A percentile compares a stretch with the other conserved stretches of the same genome.
Conservation (phyloP, 1,284 basidiomycete genomes). For the Puccinia polysora region DNA sequence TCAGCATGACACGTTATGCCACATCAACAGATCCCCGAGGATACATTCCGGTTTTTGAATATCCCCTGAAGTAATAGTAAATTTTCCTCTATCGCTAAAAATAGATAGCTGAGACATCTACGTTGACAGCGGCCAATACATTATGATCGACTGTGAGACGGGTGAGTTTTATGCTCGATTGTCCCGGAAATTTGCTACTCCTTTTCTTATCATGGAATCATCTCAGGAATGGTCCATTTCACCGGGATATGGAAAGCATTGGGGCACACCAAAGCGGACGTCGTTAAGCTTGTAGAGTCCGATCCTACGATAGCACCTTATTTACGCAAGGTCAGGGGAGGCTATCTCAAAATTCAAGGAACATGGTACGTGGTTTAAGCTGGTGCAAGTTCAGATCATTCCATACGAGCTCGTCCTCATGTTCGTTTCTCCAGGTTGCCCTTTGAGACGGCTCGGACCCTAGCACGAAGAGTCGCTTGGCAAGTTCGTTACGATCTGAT, state of each 20-base stretch:
- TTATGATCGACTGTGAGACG: conserved; percentile 79
- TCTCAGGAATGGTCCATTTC: conserved; percentile 43
- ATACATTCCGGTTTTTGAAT: conserved; percentile 82
- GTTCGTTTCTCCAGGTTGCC: conserved; percentile 59
- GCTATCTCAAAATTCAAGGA: conserved; percentile 79
- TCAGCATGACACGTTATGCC: conserved; percentile 75
- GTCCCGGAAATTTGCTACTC: too few relatives aligned
- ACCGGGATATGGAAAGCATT: conserved; percentile 46
- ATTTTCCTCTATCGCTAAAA: conserved; percentile 5
- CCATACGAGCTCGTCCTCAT: not conserved
- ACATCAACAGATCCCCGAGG: conserved; percentile 77
- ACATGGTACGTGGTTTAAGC: conserved; percentile 60
- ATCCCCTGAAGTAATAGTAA: conserved; percentile 62
- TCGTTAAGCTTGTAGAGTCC: conserved; percentile 80
- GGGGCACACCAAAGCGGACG: conserved; percentile 62
- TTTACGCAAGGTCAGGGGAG: conserved; percentile 73
- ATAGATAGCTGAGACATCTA: conserved; percentile 3
- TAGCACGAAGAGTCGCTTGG: conserved; percentile 68
- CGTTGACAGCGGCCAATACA: conserved; percentile 64
- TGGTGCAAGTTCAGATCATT: not conserved
- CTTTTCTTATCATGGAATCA: not conserved
- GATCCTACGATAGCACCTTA: conserved; percentile 74
- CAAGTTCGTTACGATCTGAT: conserved; percentile 74
- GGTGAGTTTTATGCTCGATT: conserved; percentile 29
- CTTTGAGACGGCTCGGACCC: conserved; percentile 42